Conservation (phyloP, 106 monocot genomes). For the Dendrobium officinale region DNA sequence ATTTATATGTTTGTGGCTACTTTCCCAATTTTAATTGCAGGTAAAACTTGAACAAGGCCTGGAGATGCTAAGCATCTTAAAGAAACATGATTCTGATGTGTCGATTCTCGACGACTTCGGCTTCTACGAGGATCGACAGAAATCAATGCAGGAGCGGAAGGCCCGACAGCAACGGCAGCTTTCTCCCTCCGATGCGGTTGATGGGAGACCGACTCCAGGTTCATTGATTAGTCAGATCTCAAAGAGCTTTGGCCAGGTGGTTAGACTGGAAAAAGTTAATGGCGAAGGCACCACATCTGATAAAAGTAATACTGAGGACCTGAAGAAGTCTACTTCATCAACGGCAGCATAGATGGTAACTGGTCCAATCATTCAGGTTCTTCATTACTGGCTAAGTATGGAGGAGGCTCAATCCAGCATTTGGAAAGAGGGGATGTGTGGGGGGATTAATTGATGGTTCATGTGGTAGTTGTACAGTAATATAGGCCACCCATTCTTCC, state of each 20-base stretch:
- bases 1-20: neutral
- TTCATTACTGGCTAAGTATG: neutral
- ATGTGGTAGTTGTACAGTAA: conserved; percentile 11
- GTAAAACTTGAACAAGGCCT: conserved; percentile 84
- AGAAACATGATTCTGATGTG: conserved; percentile 57
- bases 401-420: conserved; percentile 1
- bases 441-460: neutral
- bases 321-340: neutral
- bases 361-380: neutral
- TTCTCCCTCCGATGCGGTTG: neutral
- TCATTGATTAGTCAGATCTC: conserved; percentile 47
- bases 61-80: conserved; percentile 82
- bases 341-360: neutral
- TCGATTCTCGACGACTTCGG: conserved; percentile 87
- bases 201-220: conserved; percentile 1
- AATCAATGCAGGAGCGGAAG: conserved; percentile 78
- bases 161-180: conserved; percentile 20
- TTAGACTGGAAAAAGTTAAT: conserved; percentile 45
- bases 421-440: neutral
- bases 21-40: conserved; percentile 25
- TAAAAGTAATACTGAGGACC: conserved; percentile 18
- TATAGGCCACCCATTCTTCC: neutral
- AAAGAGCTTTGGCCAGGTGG: conserved; percentile 43
- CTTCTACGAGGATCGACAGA: conserved; percentile 85
- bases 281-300: conserved; percentile 12